phyloP scores from a whole-genome alignment of 2,329 filamentous ascomycete genomes.

The Sclerotinia sclerotiorum region DNA sequence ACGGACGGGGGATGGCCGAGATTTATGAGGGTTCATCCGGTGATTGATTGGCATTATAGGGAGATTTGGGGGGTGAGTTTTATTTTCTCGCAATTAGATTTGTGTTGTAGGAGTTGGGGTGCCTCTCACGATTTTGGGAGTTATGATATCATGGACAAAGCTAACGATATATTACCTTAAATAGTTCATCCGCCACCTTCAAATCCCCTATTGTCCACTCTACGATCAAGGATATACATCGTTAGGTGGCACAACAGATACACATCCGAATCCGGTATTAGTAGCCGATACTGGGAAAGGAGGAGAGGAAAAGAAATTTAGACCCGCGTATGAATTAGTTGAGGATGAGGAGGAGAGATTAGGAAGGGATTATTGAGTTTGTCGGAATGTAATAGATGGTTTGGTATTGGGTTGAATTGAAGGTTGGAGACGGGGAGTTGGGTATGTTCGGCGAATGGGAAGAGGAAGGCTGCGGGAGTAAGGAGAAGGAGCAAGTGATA shows the following conservation, averaged over 20 bases:
- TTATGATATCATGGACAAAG: neutral
- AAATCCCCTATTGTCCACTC: constrained; percentile 79
- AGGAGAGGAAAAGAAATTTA: constrained; percentile 49
- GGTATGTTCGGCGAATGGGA: neutral
- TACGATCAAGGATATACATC: constrained; percentile 92
- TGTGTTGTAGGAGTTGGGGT: too few species aligned
- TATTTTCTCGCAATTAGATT: neutral
- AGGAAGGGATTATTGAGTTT: constrained; percentile 59
- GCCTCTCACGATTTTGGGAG: too few species aligned
- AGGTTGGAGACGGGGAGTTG: neutral
- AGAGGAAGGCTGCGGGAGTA: neutral
- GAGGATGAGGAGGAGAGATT: constrained; percentile 77
- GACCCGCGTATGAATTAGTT: constrained; percentile 73
- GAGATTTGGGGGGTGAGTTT: constrained; percentile 87
- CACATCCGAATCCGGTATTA: constrained; percentile 80
- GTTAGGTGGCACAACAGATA: constrained; percentile 87
- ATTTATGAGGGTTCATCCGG: constrained; percentile 91
- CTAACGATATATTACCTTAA: constrained; percentile 2
- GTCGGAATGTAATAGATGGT: neutral
- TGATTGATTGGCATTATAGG: constrained; percentile 95
- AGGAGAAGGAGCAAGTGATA: neutral
- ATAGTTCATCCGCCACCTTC: constrained; percentile 76
- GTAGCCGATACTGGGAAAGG: constrained; percentile 40
- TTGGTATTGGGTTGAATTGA: neutral
- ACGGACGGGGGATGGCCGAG: constrained; percentile 88